Percentiles rank a stretch among this genome's conserved stretches.
Conservation (phyloP, 305 asterid species). For the Solanum hybrid region DNA sequence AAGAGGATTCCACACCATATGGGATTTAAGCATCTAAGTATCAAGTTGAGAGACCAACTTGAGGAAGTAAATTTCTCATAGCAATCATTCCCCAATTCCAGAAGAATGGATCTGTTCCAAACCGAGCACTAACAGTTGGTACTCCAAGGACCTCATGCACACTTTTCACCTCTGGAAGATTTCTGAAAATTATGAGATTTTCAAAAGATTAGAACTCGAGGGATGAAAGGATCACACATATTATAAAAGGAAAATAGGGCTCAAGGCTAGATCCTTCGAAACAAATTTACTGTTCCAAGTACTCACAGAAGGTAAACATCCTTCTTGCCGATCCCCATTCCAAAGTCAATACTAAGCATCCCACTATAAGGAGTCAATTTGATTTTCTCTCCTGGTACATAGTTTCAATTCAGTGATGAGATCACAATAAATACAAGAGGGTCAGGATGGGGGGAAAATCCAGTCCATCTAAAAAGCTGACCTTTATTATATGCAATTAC, state of each 20-base stretch:
- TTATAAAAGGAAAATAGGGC: not conserved
- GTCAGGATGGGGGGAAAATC: not conserved
- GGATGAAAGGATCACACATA: not conserved
- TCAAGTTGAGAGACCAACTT: constrained; percentile 18
- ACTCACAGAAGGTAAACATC: constrained; percentile 86
- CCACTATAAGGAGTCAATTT: constrained; percentile 84
- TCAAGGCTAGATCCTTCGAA: not conserved
- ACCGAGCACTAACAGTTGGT: constrained; percentile 50
- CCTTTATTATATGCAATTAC: constrained; percentile 91
- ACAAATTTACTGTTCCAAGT: not conserved
- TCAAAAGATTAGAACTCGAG: not conserved
- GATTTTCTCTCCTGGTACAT: constrained; percentile 53
- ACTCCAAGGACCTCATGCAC: constrained; percentile 32
- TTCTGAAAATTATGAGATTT: constrained; percentile 16
- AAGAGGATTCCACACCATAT: not conserved
- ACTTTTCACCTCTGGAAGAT: constrained; percentile 42
- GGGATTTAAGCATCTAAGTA: not conserved
- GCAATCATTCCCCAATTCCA: constrained; percentile 57
- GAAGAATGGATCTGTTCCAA: constrained; percentile 52
- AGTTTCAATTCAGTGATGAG: constrained; percentile 1
- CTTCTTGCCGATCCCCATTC: constrained; percentile 65
- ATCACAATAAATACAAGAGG: not conserved
- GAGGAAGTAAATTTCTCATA: constrained; percentile 32
- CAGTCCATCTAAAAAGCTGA: constrained; percentile 5
- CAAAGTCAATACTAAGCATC: constrained; percentile 83